Conservation (phyloP, 805 yeast genomes). For the Monosporozyma solicola region DNA sequence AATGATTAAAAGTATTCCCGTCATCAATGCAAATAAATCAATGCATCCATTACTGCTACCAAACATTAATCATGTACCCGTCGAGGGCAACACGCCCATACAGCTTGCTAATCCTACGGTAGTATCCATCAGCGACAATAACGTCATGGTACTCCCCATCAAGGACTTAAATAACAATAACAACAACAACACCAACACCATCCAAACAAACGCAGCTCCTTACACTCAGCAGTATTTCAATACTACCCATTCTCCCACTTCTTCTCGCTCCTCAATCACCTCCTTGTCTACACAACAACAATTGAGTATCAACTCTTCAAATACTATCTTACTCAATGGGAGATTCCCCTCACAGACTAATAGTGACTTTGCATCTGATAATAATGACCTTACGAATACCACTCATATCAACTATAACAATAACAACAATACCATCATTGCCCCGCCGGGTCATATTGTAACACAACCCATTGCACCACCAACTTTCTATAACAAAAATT, state of each 20-base stretch:
- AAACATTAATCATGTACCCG: neutral
- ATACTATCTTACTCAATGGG: neutral
- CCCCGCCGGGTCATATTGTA: neutral
- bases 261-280: neutral
- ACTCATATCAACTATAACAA: neutral
- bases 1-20: slow-evolving; percentile 1
- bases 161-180: neutral
- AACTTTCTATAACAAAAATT: neutral
- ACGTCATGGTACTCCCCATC: neutral
- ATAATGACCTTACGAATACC: too few relatives aligned
- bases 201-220: neutral
- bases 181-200: neutral
- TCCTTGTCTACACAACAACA: neutral
- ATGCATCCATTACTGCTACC: slow-evolving; percentile 10
- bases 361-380: neutral
- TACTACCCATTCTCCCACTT: neutral
- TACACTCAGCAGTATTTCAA: neutral
- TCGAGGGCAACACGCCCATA: neutral
- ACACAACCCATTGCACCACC: neutral
- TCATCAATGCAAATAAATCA: slow-evolving; percentile 5
- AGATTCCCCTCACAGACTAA: neutral
- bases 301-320: neutral
- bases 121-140: neutral
- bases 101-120: neutral
- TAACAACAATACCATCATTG: neutral